Base-by-base conservation (phyloP, 306 rosid genomes). In the Begonia masoniana region DNA sequence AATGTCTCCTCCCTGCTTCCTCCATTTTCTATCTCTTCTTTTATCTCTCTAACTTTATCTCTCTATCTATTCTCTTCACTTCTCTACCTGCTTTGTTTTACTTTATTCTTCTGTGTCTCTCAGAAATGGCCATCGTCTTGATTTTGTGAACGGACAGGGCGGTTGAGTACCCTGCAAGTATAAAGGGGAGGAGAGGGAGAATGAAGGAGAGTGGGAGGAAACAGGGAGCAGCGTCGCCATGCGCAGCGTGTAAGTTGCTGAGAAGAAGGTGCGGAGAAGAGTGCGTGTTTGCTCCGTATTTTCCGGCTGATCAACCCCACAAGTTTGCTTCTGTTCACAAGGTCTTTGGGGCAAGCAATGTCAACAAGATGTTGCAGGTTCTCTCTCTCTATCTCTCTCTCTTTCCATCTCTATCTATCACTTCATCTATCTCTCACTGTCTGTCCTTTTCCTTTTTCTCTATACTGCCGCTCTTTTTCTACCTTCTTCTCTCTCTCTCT, bases 311-410 rank as follows among this genome's bases (percentile, higher is more conserved):
- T 19, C 76, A 85, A 56, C 92, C 92, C 5, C 92, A 75, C 45
- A 85, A 85, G 58, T 85, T 85, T 53, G 92, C 95, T 13, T 82
- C 79, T 15, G 95, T 85, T n/a, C 95, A 85, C 67, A 85, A 74
- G 53, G 95, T 85, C 2, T 85, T 85, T 31, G 95, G 95, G 26
- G 95, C 95, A 11, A 85, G 95, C 64, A 85, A 85, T 61, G 83
- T 85, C 78, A 82, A 79, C 79, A 85, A 85, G 66, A 85, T 85
- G 95, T 74, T 85, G 14, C 95, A 82, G 92, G 95, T 76, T 5
- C 11, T 39, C 16, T 13, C 15, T 36, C 15, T 31, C 39, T 26
- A 16, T 2, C 16, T 10, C 2, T 10, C 13, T 36, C 47, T 42
- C 7, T 11, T 11, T 12, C 14, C 12, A 4, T 11, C 13, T 43